Conservation (phyloP, 768 basidiomycete species). For the Tricholoma hemisulphureum region DNA sequence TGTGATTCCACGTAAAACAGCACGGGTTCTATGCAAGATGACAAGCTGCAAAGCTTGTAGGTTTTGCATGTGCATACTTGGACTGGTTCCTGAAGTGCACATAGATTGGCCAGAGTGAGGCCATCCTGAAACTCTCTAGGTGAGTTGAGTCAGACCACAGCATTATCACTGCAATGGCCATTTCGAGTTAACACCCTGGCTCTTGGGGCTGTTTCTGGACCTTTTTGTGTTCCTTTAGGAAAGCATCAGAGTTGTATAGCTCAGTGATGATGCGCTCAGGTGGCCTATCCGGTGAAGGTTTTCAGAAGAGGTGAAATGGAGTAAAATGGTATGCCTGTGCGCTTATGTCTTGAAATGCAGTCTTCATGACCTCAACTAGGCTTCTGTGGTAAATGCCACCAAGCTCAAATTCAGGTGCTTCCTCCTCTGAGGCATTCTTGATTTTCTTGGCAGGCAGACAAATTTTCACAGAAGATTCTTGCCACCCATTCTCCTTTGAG, state of each 20-base stretch:
- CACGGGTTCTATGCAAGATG: slow-evolving; percentile 42
- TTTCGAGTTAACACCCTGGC: slow-evolving; percentile 18
- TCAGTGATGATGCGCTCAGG: background rate
- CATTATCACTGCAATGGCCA: slow-evolving; percentile 27
- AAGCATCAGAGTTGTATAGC: slow-evolving; percentile 17
- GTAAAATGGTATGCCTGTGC: slow-evolving; percentile 9
- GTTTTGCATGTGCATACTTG: slow-evolving; percentile 34
- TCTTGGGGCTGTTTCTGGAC: slow-evolving; percentile 11
- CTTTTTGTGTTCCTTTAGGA: slow-evolving; percentile 15
- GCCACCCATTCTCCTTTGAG: background rate
- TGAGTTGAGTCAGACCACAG: slow-evolving; percentile 38
- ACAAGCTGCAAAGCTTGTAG: slow-evolving; percentile 28
- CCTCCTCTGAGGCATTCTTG: background rate
- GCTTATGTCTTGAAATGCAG: slow-evolving; percentile 13
- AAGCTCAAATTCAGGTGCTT: background rate
- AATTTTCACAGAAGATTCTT: background rate
- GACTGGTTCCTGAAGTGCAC: slow-evolving; percentile 36
- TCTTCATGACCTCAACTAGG: slow-evolving; percentile 11
- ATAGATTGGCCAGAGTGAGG: slow-evolving; percentile 41
- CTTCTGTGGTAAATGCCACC: slow-evolving; percentile 2
- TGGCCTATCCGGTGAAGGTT: background rate
- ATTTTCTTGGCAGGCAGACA: background rate
- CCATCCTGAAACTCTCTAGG: slow-evolving; percentile 33
- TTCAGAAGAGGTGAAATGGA: slow-evolving; percentile 2
- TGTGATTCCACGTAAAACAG: no score